A percentile compares a stretch with the other conserved stretches of the same genome.
Conservation (phyloP, 2,329 filamentous ascomycete species). For the Pezicula rhizophila region DNA sequence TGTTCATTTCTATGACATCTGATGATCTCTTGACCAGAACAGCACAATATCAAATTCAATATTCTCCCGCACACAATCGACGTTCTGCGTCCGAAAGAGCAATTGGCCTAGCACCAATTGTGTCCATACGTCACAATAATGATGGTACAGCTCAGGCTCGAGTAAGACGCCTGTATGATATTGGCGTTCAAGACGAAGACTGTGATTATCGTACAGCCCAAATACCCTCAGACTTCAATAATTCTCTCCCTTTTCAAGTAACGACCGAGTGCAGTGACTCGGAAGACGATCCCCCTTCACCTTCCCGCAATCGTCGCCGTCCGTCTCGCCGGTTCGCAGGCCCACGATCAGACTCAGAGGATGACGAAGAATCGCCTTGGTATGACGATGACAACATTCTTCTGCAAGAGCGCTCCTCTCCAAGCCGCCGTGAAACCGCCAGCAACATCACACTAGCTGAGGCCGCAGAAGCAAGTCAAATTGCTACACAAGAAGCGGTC, state of each 20-base stretch:
- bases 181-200: constrained; percentile 30
- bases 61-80: constrained; percentile 29
- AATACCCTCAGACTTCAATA: constrained; percentile 50
- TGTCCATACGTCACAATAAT: constrained; percentile 48
- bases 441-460: constrained; percentile 26
- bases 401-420: background rate
- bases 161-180: constrained; percentile 39
- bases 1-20: constrained; percentile 82
- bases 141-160: constrained; percentile 41
- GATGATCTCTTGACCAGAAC: constrained; percentile 71
- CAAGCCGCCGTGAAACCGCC: constrained; percentile 22
- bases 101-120: constrained; percentile 31
- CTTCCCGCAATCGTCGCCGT: constrained; percentile 25
- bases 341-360: constrained; percentile 31
- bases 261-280: constrained; percentile 57
- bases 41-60: constrained; percentile 69
- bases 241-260: constrained; percentile 44
- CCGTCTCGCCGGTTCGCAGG: constrained; percentile 47
- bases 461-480: constrained; percentile 30
- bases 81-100: constrained; percentile 20
- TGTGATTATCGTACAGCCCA: constrained; percentile 43
- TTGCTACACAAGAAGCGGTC: constrained; percentile 50
- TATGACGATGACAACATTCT: constrained; percentile 14
- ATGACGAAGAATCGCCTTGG: constrained; percentile 27
- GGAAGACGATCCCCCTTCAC: constrained; percentile 35